Percentiles rank a stretch among this genome's conserved stretches.
Conservation (phyloP, 352 stramenopile genomes). For the Phytophthora citricola region DNA sequence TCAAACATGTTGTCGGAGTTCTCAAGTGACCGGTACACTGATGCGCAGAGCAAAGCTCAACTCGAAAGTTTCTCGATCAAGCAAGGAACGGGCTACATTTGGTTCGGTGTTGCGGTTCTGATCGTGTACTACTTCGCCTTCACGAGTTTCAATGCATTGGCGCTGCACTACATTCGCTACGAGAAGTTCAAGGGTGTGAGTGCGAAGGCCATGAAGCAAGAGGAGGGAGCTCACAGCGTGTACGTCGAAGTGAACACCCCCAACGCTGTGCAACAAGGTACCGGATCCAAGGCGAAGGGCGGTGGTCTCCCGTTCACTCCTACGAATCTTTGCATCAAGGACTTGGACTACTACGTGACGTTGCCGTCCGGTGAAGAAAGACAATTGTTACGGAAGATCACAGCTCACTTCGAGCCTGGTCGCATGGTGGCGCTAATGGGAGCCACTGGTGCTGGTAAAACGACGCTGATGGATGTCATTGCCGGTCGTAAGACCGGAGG, state of each 20-base stretch:
- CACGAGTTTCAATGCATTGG: conserved; percentile 43
- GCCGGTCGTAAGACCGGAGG: conserved; percentile 60
- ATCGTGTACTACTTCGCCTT: conserved; percentile 53
- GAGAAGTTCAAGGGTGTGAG: conserved; percentile 38
- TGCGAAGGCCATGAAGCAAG: conserved; percentile 24
- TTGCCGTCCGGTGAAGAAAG: conserved; percentile 55
- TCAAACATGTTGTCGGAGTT: conserved; percentile 56
- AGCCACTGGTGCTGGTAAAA: conserved; percentile 60
- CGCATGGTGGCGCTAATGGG: conserved; percentile 52
- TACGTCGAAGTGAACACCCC: conserved; percentile 45
- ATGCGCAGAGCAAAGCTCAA: conserved; percentile 5
- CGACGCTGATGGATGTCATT: conserved; percentile 65
- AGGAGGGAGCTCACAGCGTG: conserved; percentile 27
- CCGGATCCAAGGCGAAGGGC: not conserved
- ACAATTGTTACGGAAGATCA: conserved; percentile 45
- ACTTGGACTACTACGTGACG: conserved; percentile 60
- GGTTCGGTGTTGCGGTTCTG: conserved; percentile 42
- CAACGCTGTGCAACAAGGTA: not conserved
- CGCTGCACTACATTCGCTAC: conserved; percentile 53
- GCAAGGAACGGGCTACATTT: conserved; percentile 43
- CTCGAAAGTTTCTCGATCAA: conserved; percentile 46
- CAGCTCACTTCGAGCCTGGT: conserved; percentile 46
- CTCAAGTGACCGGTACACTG: conserved; percentile 28
- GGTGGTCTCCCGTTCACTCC: conserved; percentile 43
- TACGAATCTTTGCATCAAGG: conserved; percentile 48